phyloP scores from a whole-genome alignment of 441 rosid genomes.

The Gossypium davidsonii region DNA sequence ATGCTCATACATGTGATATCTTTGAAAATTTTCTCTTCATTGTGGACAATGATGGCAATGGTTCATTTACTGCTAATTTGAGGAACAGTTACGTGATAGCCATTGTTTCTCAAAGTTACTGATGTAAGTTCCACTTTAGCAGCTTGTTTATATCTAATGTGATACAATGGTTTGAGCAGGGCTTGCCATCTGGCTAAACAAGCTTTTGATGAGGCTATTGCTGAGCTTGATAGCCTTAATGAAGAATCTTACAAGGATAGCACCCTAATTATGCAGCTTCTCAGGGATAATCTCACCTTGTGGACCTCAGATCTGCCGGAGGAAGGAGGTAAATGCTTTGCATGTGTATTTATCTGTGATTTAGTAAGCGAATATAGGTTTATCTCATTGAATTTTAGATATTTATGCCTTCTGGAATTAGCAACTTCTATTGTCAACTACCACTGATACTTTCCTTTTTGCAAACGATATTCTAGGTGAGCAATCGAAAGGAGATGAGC shows the following conservation, averaged over 20 bases:
- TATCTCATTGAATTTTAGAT: not conserved
- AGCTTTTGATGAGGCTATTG: conserved; percentile 73
- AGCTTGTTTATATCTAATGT: conserved; percentile 12
- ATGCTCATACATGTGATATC: not conserved
- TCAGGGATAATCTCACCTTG: conserved; percentile 62
- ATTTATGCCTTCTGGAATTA: not conserved
- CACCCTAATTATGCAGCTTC: conserved; percentile 69
- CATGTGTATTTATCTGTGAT: not conserved
- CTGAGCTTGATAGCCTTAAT: conserved; percentile 64
- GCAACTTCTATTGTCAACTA: not conserved
- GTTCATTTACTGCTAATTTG: not conserved
- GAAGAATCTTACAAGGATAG: conserved; percentile 76
- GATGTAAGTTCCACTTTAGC: not conserved
- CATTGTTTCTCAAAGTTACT: not conserved
- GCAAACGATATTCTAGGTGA: conserved; percentile 41
- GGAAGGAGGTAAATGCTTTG: conserved; percentile 42
- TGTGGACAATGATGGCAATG: too few relatives aligned
- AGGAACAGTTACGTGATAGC: not conserved
- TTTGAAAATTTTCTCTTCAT: not conserved
- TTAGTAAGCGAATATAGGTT: not conserved
- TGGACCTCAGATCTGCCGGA: conserved; percentile 68
- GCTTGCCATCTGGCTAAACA: conserved; percentile 79
- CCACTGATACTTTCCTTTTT: conserved; percentile 9
- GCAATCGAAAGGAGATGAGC: conserved; percentile 55
- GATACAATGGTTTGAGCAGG: conserved; percentile 29